Evolutionary conservation across 495 filamentous ascomycete species (phyloP), one percentile per base, ranked within the genome.

Genomic region (Penicillium cinerascens): DNA sequence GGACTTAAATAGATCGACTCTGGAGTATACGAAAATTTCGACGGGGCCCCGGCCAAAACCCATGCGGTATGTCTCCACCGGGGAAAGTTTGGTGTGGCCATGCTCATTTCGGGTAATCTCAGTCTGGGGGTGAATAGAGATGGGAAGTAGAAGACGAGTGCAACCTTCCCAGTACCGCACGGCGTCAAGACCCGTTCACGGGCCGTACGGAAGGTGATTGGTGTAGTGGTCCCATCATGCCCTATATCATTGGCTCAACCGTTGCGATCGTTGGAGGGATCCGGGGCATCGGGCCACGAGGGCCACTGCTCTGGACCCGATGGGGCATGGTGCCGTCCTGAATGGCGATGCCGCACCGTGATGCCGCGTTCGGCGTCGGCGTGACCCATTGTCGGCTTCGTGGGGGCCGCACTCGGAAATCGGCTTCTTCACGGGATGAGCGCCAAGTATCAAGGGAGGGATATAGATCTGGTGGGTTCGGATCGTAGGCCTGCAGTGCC

Each of bases 261-360:
- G 15, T 6, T 37, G 29, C 44, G 42, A 58, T 53, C 42, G 33
- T 38, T 54, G 35, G 33, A 47, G 38, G 61, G 58, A 61, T 64
- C 61, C 61, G 61, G 61, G 61, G 58, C 61, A 58, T 64, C 46
- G 49, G 43, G 58, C 54, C 54, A 54, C 50, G 38, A 27, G 42
- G 45, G 37, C 29, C 22, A 2, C 6, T 2, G 22, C 22, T 23
- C 22, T 23, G 6, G 25, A 33, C 40, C 42, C 47, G 38, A 39
- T 20, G 46, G 0, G 11, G 29, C 2, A 3, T 33, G 10, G 22
- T 23, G 22, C 2, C 3, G 22, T 23, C 2, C 22, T 23, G 22
- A 23, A 23, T 3, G 2, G 22, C 6, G 22, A 23, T 23, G 22
- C 22, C 22, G 22, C 22, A 23, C 29, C 13, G 11, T 10, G 25